Evolutionary conservation across 164 flowering plant species (phyloP), one percentile per base, ranked within the genome.

Genomic region (Cinnamomum micranthum): DNA sequence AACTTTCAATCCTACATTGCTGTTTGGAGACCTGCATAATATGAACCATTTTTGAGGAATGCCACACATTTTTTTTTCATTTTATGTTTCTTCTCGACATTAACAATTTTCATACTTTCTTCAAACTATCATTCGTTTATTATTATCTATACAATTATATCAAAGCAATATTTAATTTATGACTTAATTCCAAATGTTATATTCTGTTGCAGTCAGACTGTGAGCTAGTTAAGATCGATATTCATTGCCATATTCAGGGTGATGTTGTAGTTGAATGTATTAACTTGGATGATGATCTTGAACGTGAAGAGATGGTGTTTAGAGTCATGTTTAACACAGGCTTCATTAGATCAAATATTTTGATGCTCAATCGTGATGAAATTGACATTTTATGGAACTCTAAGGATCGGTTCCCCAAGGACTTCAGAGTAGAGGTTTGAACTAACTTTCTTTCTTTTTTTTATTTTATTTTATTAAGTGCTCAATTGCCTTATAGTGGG

Each of bases 181-280:
- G 31, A 15, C 19, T 70, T 10, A 12, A n/a, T 24, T 33, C 9
- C 64, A 25, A n/a, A 15, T 64, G 41, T 73, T 12, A 64, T 64
- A 35, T 63, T 68, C 71, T 75, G 81, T 80, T 86, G 82, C 97
- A 95, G 99, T 91, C 77, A 76, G 98, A 93, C 77, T 87, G 92
- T 70, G 90, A 89, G 77, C 82, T 95, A 66, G 93, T 88, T 75
- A 95, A 95, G 81, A 86, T 95, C 81, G 99, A 95, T 74, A 85
- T 95, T 78, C 83, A 89, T 71, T 90, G 97, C 80, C 91, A 88
- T 76, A 80, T 91, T 76, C 94, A 90, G 90, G 99, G 99, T 71
- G 99, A 95, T 84, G 88, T 95, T 76, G 97, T 95, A 71, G 78
- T 95, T 6, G 99, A 95, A 87, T 93, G 98, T 79, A 81, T 90